Percentiles rank a stretch among this genome's conserved stretches.
Evolutionary conservation across 108 stramenopile species (phyloP).

Genomic region (Seminavis robusta): DNA sequence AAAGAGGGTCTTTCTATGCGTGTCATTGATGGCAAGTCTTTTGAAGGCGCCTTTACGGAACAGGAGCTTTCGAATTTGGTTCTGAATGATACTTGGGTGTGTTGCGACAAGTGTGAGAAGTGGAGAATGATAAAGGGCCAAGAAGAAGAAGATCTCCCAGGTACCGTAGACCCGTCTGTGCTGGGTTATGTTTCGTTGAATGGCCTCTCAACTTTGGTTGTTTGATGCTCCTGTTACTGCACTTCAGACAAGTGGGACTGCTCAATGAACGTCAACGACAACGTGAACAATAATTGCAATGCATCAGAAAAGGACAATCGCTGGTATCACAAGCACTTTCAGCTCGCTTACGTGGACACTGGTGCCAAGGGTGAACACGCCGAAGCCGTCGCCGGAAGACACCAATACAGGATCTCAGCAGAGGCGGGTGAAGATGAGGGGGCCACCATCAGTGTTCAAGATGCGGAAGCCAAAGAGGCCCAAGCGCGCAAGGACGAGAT

Average conservation of each 20-base stretch:
- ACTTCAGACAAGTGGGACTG: slow-evolving; percentile 45
- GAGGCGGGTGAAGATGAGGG: background rate
- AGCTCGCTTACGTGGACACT: too few relatives aligned
- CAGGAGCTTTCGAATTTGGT: slow-evolving; percentile 50
- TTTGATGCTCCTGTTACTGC: too few relatives aligned
- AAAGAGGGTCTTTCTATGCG: slow-evolving; percentile 58
- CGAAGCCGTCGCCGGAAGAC: too few relatives aligned
- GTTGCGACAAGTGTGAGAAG: slow-evolving; percentile 44
- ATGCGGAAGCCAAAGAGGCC: too few relatives aligned
- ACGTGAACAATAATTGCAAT: slow-evolving; percentile 19
- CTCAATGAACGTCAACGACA: slow-evolving; percentile 21
- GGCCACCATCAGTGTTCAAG: too few relatives aligned
- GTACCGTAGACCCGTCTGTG: background rate
- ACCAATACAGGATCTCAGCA: too few relatives aligned
- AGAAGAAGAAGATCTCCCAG: slow-evolving; percentile 12
- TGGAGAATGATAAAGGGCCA: slow-evolving; percentile 43
- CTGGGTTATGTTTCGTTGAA: background rate
- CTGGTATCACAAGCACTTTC: slow-evolving; percentile 26
- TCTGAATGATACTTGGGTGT: slow-evolving; percentile 50
- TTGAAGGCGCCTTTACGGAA: slow-evolving; percentile 47
- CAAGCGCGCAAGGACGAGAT: slow-evolving; percentile 1
- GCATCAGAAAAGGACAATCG: slow-evolving; percentile 13
- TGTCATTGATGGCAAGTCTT: slow-evolving; percentile 57
- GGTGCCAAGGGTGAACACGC: too few relatives aligned
- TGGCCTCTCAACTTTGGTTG: too few relatives aligned